Evolutionary conservation across 805 yeast species (phyloP), one percentile per base, ranked within the genome.

Genomic region (Pichia californica): DNA sequence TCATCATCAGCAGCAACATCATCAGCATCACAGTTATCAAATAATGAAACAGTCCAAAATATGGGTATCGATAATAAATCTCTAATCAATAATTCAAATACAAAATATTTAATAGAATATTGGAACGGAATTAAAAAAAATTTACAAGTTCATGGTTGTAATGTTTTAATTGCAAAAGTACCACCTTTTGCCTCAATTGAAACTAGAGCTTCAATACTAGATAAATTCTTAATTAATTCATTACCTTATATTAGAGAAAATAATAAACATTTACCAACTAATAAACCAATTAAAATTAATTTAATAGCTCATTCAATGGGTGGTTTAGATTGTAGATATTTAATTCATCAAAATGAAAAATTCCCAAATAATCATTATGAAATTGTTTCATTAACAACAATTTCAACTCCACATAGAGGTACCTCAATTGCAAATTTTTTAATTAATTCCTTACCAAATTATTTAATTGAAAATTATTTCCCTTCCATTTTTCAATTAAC

Each of bases 231-330:
- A 54, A 36, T 54, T 53, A 41, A 38, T 30, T 29, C 56, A 52
- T n/a, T 55, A 6, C 45, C 50, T 4, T 10, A 27, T 7, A 38
- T 45, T 18, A 43, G 31, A 34, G 52, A 5, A 48, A 54, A 13
- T n/a, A 54, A 61, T 23, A 23, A 18, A 47, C 59, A 26, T 53
- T 62, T 45, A 56, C 63, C 55, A 13, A 48, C 50, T 10, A 52
- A 54, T 14, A 58, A 61, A 21, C 66, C 64, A 11, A 50, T 78
- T 18, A 79, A 77, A 46, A 70, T 88, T 14, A 89, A 89, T 55
- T 59, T 88, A 35, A 70, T 88, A 21, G 93, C 93, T 6, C 97
- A 88, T 58, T 87, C 96, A 0, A 88, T 88, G 96, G 97, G 97
- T 5, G 97, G 97, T 0, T 64, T 88, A 26, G 96, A 89, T 56